Evolutionary conservation across 768 basidiomycete species (phyloP), one percentile per base, ranked within the genome.

Genomic region (Infundibulicybe gibba): DNA sequence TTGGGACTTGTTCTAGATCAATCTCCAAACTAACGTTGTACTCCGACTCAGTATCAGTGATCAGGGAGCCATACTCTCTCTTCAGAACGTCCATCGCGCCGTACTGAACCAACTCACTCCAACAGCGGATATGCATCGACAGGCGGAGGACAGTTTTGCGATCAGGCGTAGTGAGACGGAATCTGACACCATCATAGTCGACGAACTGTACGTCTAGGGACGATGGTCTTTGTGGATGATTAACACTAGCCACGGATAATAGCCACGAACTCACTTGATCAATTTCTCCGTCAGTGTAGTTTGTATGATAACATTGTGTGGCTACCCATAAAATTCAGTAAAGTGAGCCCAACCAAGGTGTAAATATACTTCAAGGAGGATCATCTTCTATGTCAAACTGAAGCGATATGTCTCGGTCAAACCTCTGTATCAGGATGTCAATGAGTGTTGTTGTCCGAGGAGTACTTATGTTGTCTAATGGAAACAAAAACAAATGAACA

Each of bases 121-220:
- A 99, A 71, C 95, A 99, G 41, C 90, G 86, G 49, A 98, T 94
- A 65, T 86, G 85, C 93, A 99, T 98, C 25, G 95, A 98, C 16
- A 99, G 78, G 33, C 90, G 71, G 16, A 98, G 72, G 3, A 75
- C 61, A 0, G 87, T 85, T 74, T 95, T 91, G 61, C 86, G 83
- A 17, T 89, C 82, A 3, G 88, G 88, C 0, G 94, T 94, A 12
- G 90, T 90, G 40, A 98, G 69, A 64, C 88, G 94, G 70, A 97
- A 99, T 38, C 93, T 82, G 45, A 97, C 94, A 41, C 92, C 88
- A 63, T 99, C 97, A 56, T 93, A 99, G 69, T 99, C 97, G 44
- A 98, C 97, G 57, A 99, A 99, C 48, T 90, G 81, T 47, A 98
- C 87, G 71, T 99, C 97, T 50, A 97, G 75, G 25, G 88, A 83